Evolutionary conservation across 352 stramenopile genomes (phyloP).

Genomic region (Globisporangium spiculum): DNA sequence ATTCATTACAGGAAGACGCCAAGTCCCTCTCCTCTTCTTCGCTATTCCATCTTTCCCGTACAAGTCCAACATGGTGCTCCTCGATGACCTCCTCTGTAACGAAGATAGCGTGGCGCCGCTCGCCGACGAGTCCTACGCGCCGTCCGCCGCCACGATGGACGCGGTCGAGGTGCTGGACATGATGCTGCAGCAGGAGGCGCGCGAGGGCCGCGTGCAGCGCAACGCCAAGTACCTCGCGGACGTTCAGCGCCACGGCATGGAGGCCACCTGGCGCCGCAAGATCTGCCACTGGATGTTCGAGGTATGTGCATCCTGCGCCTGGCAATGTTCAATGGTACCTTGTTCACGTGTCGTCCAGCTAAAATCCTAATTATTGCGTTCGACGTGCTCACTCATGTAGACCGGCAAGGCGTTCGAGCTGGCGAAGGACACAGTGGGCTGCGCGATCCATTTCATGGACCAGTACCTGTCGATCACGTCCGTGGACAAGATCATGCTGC

Average conservation of each 20-base stretch:
- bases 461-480: conserved; percentile 38
- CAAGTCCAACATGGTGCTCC: conserved; percentile 8
- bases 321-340: not conserved
- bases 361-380: not conserved
- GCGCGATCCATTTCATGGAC: conserved; percentile 47
- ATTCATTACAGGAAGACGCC: conserved; percentile 14
- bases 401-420: conserved; percentile 50
- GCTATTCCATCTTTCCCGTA: not conserved
- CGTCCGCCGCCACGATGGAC: conserved; percentile 12
- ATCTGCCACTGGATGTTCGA: conserved; percentile 57
- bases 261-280: conserved; percentile 35
- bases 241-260: conserved; percentile 43
- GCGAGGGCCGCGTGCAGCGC: conserved; percentile 16
- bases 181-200: conserved; percentile 26
- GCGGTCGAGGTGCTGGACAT: conserved; percentile 23
- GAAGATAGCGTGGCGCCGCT: conserved; percentile 25
- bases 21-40: not conserved
- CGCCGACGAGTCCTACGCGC: not conserved
- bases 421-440: conserved; percentile 40
- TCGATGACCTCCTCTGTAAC: conserved; percentile 33
- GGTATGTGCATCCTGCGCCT: conserved; percentile 15
- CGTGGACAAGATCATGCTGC: conserved; percentile 50
- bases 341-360: not conserved
- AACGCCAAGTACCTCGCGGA: conserved; percentile 31
- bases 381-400: conserved; percentile 11